Conservation (phyloP, 2,329 filamentous ascomycete genomes). For the Pseudogymnoascus sp. region DNA sequence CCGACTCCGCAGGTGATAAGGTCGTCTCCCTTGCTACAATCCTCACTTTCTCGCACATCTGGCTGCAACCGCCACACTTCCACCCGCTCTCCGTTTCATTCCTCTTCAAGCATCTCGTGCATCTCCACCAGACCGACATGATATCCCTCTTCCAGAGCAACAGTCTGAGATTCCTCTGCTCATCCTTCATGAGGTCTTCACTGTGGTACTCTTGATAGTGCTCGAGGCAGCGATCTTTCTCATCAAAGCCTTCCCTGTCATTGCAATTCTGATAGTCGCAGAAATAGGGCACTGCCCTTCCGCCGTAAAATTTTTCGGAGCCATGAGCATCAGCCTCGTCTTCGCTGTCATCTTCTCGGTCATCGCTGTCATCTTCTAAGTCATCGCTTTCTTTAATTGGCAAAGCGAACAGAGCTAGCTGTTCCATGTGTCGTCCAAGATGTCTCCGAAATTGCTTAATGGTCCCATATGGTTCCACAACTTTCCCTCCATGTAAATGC, state of each 20-base stretch:
- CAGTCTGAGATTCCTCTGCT: slow-evolving; percentile 17
- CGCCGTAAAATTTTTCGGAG: not conserved
- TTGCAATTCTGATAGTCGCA: slow-evolving; percentile 30
- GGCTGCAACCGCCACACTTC: not conserved
- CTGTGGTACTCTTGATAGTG: slow-evolving; percentile 44
- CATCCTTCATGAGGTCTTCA: slow-evolving; percentile 30
- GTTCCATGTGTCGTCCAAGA: slow-evolving; percentile 25
- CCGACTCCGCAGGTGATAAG: not conserved
- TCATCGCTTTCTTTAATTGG: slow-evolving; percentile 2
- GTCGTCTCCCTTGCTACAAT: not conserved
- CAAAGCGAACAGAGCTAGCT: slow-evolving; percentile 25
- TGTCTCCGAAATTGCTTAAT: slow-evolving; percentile 21
- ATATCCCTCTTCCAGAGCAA: slow-evolving; percentile 24
- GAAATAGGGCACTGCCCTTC: slow-evolving; percentile 18
- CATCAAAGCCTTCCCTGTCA: slow-evolving; percentile 35
- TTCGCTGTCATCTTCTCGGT: not conserved
- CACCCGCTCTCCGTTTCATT: not conserved
- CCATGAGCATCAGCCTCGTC: not conserved
- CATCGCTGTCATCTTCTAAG: slow-evolving; percentile 3
- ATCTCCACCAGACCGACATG: slow-evolving; percentile 24
- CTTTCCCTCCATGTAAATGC: slow-evolving; percentile 14
- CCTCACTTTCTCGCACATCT: not conserved
- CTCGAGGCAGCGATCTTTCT: slow-evolving; percentile 43
- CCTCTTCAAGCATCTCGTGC: slow-evolving; percentile 24
- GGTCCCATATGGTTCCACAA: slow-evolving; percentile 17